Percentiles rank a stretch among this genome's conserved stretches.
phyloP scores from a whole-genome alignment of 805 yeast species.

The Dipodascopsis uninucleata region DNA sequence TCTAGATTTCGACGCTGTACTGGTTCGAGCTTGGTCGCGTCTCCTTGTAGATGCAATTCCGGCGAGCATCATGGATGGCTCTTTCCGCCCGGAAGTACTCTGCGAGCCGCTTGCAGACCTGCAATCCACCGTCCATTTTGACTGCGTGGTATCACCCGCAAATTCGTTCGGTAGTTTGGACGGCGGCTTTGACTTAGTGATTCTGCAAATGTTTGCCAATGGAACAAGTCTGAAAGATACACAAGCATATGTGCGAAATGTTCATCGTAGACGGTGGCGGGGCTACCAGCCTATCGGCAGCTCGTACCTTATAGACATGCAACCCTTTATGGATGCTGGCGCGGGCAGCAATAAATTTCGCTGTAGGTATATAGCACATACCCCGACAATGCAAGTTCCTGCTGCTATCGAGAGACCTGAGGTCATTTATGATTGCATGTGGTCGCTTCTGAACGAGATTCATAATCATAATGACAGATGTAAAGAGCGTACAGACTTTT shows the following conservation, averaged over 20 bases:
- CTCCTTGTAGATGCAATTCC: too few relatives aligned
- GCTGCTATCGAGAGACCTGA: constrained; percentile 13
- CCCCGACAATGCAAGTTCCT: constrained; percentile 29
- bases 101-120: constrained; percentile 1
- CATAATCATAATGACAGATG: constrained; percentile 15
- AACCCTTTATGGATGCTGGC: constrained; percentile 5
- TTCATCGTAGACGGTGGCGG: constrained; percentile 10
- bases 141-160: constrained; percentile 28
- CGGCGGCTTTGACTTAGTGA: constrained; percentile 27
- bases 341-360: not conserved
- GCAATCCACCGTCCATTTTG: constrained; percentile 6
- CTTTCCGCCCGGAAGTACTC: not conserved
- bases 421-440: constrained; percentile 25
- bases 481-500: not conserved
- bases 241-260: constrained; percentile 12
- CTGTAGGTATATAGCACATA: constrained; percentile 26
- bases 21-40: constrained; percentile 9
- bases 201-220: constrained; percentile 10
- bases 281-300: constrained; percentile 25
- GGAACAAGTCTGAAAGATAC: constrained; percentile 1
- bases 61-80: constrained; percentile 2
- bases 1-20: constrained; percentile 15
- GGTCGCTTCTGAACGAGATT: constrained; percentile 22
- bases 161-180: constrained; percentile 28
- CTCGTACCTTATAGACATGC: constrained; percentile 22